These are phyloP conservation scores for Nectriaceae sp. DNA, from an alignment of 2,329 filamentous ascomycete genomes.

Conservation along the genomic window DNA sequence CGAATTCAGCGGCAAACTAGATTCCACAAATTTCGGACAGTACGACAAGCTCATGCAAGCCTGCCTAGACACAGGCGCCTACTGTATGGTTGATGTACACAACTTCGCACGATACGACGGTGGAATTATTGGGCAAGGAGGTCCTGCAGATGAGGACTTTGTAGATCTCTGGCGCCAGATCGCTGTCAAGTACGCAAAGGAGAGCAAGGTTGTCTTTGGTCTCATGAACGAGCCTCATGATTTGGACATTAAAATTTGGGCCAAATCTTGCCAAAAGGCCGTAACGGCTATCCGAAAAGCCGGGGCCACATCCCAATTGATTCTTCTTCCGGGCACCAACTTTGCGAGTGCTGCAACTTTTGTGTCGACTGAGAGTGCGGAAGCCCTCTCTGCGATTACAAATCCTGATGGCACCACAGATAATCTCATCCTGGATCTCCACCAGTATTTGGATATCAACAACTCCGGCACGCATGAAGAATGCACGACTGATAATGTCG, in stretches of 20 bases:
- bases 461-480: slow-evolving; percentile 53
- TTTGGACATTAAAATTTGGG: slow-evolving; percentile 59
- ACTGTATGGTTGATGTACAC: slow-evolving; percentile 62
- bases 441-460: slow-evolving; percentile 62
- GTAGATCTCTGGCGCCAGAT: slow-evolving; percentile 59
- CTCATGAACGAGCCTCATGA: slow-evolving; percentile 73
- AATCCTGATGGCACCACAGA: slow-evolving; percentile 61
- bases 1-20: slow-evolving; percentile 50
- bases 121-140: slow-evolving; percentile 65
- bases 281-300: slow-evolving; percentile 66
- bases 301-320: slow-evolving; percentile 65
- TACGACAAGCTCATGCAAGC: slow-evolving; percentile 59
- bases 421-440: slow-evolving; percentile 59
- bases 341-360: slow-evolving; percentile 55
- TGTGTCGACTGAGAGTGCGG: slow-evolving; percentile 50
- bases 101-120: slow-evolving; percentile 64
- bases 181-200: slow-evolving; percentile 58
- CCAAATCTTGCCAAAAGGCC: slow-evolving; percentile 58
- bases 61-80: slow-evolving; percentile 57
- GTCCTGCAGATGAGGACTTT: slow-evolving; percentile 60
- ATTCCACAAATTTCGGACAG: slow-evolving; percentile 47
- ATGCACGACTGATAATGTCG: slow-evolving; percentile 56
- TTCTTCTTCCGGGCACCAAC: slow-evolving; percentile 61
- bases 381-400: slow-evolving; percentile 52
- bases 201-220: slow-evolving; percentile 58